Conservation (phyloP, 108 stramenopile species). For the Mayamaea pseudoterrestris region DNA sequence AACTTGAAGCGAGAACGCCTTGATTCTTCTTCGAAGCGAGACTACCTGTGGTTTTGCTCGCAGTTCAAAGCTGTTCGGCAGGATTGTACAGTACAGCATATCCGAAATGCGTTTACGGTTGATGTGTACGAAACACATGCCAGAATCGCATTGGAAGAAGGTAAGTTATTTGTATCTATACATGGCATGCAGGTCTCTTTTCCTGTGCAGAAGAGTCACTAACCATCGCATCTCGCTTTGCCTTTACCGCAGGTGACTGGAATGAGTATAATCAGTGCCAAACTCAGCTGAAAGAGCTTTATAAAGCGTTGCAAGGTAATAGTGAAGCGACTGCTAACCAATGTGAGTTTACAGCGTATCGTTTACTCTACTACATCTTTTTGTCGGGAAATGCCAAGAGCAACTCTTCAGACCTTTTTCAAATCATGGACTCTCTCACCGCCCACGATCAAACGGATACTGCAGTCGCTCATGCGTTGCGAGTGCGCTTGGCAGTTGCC, state of each 20-base stretch:
- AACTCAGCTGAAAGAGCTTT: constrained; percentile 80
- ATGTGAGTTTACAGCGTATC: constrained; percentile 70
- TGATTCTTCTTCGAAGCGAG: constrained; percentile 8
- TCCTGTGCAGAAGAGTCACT: too few relatives aligned
- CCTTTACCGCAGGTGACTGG: constrained; percentile 20
- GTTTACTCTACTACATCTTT: constrained; percentile 69
- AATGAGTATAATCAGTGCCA: constrained; percentile 94
- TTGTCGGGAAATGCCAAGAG: constrained; percentile 52
- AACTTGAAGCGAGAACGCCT: constrained; percentile 31
- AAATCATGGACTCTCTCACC: constrained; percentile 45
- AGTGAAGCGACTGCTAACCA: constrained; percentile 29
- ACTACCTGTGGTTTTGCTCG: constrained; percentile 85
- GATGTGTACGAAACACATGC: constrained; percentile 93
- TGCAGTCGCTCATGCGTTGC: constrained; percentile 47
- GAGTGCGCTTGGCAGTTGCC: constrained; percentile 60
- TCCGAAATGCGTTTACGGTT: constrained; percentile 80
- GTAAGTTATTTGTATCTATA: too few relatives aligned
- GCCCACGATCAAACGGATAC: constrained; percentile 29
- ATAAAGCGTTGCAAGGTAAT: constrained; percentile 21
- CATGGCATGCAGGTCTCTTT: too few relatives aligned
- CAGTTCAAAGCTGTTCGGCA: constrained; percentile 89
- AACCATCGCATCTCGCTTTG: too few relatives aligned
- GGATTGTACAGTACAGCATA: constrained; percentile 89
- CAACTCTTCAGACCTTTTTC: constrained; percentile 47
- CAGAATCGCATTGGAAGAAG: constrained; percentile 83